phyloP scores from a whole-genome alignment of 495 filamentous ascomycete genomes.

The Cryomyces minteri region DNA sequence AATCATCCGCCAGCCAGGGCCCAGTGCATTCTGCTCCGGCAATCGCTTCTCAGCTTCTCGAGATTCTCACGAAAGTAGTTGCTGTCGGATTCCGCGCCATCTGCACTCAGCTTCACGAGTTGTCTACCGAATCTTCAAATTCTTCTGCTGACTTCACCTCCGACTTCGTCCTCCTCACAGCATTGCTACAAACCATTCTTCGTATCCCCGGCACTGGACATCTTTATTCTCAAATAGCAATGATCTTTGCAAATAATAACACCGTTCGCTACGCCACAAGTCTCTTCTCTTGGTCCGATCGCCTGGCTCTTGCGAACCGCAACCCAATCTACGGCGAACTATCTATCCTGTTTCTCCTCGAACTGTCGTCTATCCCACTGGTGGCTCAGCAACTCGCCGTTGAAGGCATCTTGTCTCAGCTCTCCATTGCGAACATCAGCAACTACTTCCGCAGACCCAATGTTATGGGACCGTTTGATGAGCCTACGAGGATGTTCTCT shows the following conservation, averaged over 20 bases:
- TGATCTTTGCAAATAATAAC: slow-evolving; percentile 40
- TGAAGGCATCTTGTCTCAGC: slow-evolving; percentile 58
- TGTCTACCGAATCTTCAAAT: slow-evolving; percentile 20
- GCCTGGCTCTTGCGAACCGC: slow-evolving; percentile 35
- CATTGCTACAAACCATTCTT: slow-evolving; percentile 65
- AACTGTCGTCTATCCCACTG: slow-evolving; percentile 61
- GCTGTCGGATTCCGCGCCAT: slow-evolving; percentile 63
- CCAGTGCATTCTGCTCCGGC: slow-evolving; percentile 7
- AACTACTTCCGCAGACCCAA: slow-evolving; percentile 47
- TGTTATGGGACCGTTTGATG: slow-evolving; percentile 51
- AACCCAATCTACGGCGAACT: slow-evolving; percentile 94
- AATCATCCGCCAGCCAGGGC: slow-evolving; percentile 11
- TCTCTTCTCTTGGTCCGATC: slow-evolving; percentile 88
- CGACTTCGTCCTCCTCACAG: slow-evolving; percentile 80
- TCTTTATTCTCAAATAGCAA: slow-evolving; percentile 39
- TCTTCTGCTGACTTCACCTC: slow-evolving; percentile 17
- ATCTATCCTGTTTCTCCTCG: slow-evolving; percentile 69
- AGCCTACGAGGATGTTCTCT: slow-evolving; percentile 43
- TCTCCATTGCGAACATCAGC: slow-evolving; percentile 59
- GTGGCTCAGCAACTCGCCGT: slow-evolving; percentile 80
- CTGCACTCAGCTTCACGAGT: slow-evolving; percentile 52
- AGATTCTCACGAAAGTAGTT: slow-evolving; percentile 60
- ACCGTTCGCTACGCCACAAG: slow-evolving; percentile 65
- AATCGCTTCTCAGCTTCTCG: slow-evolving; percentile 38
- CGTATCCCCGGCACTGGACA: slow-evolving; percentile 47